phyloP scores from a whole-genome alignment of 2,329 filamentous ascomycete species.

The Chaetomiaceae sp. region DNA sequence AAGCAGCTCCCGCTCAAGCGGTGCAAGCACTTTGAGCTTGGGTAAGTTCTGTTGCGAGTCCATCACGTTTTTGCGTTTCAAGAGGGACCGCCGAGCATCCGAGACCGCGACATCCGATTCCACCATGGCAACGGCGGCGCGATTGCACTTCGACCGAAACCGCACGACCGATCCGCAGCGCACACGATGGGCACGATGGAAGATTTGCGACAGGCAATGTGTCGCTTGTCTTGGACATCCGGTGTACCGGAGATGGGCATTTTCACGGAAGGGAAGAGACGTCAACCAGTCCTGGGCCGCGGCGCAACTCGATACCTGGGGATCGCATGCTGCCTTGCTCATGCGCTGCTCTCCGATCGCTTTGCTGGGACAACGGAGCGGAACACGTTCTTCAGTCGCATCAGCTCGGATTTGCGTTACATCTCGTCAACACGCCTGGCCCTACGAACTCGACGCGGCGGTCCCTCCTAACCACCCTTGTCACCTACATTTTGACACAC shows the following conservation, averaged over 20 bases:
- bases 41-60: constrained; percentile 55
- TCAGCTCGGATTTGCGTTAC: no score
- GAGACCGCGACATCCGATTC: constrained; percentile 5
- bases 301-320: neutral
- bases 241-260: neutral
- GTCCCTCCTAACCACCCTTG: constrained; percentile 8
- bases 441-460: constrained; percentile 4
- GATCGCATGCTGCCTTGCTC: no score
- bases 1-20: constrained; percentile 96
- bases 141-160: neutral
- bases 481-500: neutral
- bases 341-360: neutral
- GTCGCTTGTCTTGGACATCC: neutral
- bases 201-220: no score
- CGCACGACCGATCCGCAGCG: neutral
- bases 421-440: no score
- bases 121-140: neutral
- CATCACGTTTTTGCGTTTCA: neutral
- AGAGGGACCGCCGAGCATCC: constrained; percentile 19
- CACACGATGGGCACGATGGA: no score
- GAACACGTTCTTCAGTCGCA: no score
- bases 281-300: no score
- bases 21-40: constrained; percentile 99
- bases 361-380: neutral
- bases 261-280: no score